A percentile compares a stretch with the other conserved stretches of the same genome.
These are phyloP conservation scores for Hylodesmum podocarpum DNA, from an alignment of 306 rosid genomes.

Conservation along the genomic window DNA sequence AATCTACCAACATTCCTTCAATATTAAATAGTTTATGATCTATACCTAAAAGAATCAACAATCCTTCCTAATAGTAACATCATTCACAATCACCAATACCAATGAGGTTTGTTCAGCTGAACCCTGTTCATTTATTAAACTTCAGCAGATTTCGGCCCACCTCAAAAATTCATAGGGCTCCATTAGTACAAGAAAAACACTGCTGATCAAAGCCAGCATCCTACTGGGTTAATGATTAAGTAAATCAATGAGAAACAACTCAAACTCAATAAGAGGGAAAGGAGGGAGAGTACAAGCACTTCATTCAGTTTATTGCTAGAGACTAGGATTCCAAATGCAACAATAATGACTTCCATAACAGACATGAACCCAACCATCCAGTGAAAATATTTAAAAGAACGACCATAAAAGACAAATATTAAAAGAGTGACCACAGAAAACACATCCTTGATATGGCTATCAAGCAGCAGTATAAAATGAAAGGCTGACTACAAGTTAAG, in stretches of 20 bases:
- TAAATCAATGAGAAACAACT: background rate
- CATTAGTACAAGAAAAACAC: background rate
- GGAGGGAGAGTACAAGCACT: background rate
- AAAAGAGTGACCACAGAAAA: background rate
- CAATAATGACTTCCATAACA: background rate
- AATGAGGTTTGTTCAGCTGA: constrained; percentile 7
- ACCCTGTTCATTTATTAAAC: background rate
- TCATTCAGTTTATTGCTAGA: background rate
- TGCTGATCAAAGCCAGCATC: background rate
- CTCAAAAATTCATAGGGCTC: background rate
- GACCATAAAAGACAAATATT: background rate
- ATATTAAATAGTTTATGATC: background rate
- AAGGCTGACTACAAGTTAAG: background rate
- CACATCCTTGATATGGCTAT: background rate
- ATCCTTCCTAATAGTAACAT: background rate
- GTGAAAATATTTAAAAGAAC: background rate
- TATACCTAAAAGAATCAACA: background rate
- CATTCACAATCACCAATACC: background rate
- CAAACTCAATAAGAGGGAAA: background rate
- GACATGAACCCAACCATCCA: background rate
- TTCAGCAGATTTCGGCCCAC: background rate
- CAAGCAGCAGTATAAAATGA: background rate
- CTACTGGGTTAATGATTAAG: background rate
- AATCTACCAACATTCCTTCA: background rate
- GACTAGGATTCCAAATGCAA: background rate